Evolutionary conservation across 352 stramenopile species (phyloP).

Genomic region (Globisporangium rhizosaccharum): DNA sequence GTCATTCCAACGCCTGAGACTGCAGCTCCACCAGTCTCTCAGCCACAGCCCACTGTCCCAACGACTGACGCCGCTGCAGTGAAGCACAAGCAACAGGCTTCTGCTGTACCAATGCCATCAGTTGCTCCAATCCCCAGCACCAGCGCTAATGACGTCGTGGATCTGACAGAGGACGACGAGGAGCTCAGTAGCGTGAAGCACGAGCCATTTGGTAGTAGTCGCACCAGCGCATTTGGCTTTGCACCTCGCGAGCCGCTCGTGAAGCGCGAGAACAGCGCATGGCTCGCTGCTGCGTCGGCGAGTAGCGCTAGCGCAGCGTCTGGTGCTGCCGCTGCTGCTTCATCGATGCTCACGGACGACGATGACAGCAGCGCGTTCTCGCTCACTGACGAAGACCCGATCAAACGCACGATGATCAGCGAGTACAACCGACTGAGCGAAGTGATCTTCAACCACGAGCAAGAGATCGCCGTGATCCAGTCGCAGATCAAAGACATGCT

Average conservation of each 20-base stretch:
- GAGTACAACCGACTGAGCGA: constrained; percentile 55
- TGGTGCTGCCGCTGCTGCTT: neutral
- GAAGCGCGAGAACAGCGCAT: constrained; percentile 11
- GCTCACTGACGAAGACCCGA: constrained; percentile 24
- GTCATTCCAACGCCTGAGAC: too few species aligned
- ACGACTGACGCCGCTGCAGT: neutral
- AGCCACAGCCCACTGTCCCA: neutral
- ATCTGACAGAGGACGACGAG: constrained; percentile 26
- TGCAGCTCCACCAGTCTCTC: too few species aligned
- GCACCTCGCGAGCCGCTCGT: neutral
- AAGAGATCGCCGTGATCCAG: constrained; percentile 22
- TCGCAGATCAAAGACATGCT: constrained; percentile 34
- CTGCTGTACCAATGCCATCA: constrained; percentile 17
- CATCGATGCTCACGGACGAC: neutral
- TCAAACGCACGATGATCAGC: constrained; percentile 42
- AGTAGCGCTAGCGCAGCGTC: neutral
- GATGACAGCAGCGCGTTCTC: constrained; percentile 20
- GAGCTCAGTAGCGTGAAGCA: constrained; percentile 3
- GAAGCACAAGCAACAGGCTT: neutral
- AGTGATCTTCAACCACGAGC: constrained; percentile 41
- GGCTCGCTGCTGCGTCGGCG: constrained; percentile 5
- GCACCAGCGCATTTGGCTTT: neutral
- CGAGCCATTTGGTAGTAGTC: constrained; percentile 1
- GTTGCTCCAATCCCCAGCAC: constrained; percentile 6
- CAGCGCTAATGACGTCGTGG: constrained; percentile 12